Percentiles rank a stretch among this genome's conserved stretches.
phyloP scores from a whole-genome alignment of 768 basidiomycete species.

The Collybiopsis luxurians region DNA sequence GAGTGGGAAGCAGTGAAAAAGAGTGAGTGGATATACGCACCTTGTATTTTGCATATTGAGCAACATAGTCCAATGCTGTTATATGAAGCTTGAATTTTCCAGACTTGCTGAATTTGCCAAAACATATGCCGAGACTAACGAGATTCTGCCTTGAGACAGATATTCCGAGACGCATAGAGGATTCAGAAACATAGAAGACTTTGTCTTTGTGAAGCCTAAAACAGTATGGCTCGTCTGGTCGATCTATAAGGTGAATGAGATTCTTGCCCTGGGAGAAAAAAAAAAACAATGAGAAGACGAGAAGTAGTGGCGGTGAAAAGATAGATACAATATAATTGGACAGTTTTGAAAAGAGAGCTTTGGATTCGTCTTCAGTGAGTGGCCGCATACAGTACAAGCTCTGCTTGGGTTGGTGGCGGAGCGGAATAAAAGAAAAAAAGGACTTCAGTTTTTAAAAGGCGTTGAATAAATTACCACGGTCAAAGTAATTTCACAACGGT shows the following conservation, averaged over 20 bases:
- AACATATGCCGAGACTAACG: constrained; percentile 90
- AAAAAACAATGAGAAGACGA: neutral
- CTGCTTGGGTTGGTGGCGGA: neutral
- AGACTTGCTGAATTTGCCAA: constrained; percentile 96
- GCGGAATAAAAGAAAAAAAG: constrained; percentile 8
- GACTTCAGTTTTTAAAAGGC: too few species aligned
- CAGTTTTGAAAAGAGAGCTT: constrained; percentile 92
- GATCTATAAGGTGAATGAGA: constrained; percentile 91
- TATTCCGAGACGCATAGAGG: constrained; percentile 89
- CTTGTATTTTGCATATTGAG: constrained; percentile 98
- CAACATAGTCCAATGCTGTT: constrained; percentile 88
- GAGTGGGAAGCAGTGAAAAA: too few species aligned
- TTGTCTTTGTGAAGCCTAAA: constrained; percentile 93
- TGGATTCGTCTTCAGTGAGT: constrained; percentile 95
- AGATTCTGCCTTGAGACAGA: constrained; percentile 92
- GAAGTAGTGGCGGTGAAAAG: neutral
- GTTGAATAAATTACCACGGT: too few species aligned
- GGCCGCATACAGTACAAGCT: too few species aligned
- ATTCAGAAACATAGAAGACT: constrained; percentile 95
- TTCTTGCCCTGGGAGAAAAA: constrained; percentile 78
- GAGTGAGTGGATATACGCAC: constrained; percentile 52
- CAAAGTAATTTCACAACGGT: too few species aligned
- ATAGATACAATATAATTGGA: constrained; percentile 90
- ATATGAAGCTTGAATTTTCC: constrained; percentile 98
- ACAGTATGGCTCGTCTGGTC: constrained; percentile 92